phyloP scores from a whole-genome alignment of 768 basidiomycete species.

The Rickenella mellea region DNA sequence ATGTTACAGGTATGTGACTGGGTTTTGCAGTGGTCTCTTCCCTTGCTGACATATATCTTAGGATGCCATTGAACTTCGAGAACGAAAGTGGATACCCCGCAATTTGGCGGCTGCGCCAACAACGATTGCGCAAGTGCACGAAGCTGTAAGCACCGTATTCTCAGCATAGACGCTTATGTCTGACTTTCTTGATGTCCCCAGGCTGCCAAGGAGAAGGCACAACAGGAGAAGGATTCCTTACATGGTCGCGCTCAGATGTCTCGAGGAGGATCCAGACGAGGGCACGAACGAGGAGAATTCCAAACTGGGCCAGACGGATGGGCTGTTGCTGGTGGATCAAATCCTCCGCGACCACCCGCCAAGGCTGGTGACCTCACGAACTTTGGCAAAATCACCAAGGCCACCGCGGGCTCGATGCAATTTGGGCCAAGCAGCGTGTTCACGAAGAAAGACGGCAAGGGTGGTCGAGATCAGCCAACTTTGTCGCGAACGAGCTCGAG shows the following conservation, averaged over 20 bases:
- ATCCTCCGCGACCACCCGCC: slow-evolving; percentile 45
- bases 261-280: slow-evolving; percentile 83
- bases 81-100: slow-evolving; percentile 71
- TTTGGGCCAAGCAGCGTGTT: slow-evolving; percentile 87
- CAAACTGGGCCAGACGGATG: slow-evolving; percentile 76
- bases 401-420: slow-evolving; percentile 45
- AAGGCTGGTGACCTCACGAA: slow-evolving; percentile 82
- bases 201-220: slow-evolving; percentile 44
- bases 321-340: slow-evolving; percentile 54
- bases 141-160: slow-evolving; percentile 46
- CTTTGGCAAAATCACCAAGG: slow-evolving; percentile 80
- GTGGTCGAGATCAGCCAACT: slow-evolving; percentile 47
- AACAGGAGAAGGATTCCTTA: slow-evolving; percentile 47
- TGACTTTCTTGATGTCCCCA: slow-evolving; percentile 2
- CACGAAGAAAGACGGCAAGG: slow-evolving; percentile 56
- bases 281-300: slow-evolving; percentile 54
- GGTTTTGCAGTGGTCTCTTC: background rate
- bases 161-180: slow-evolving; percentile 2
- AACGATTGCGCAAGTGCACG: slow-evolving; percentile 84
- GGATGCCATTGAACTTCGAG: slow-evolving; percentile 88
- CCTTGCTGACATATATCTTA: slow-evolving; percentile 21
- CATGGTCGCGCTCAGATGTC: slow-evolving; percentile 71
- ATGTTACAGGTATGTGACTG: slow-evolving; percentile 75
- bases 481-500: slow-evolving; percentile 72
- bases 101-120: slow-evolving; percentile 68